Evolutionary conservation across 257 asterid species (phyloP).

Genomic region (Cynanchum wilfordii): DNA sequence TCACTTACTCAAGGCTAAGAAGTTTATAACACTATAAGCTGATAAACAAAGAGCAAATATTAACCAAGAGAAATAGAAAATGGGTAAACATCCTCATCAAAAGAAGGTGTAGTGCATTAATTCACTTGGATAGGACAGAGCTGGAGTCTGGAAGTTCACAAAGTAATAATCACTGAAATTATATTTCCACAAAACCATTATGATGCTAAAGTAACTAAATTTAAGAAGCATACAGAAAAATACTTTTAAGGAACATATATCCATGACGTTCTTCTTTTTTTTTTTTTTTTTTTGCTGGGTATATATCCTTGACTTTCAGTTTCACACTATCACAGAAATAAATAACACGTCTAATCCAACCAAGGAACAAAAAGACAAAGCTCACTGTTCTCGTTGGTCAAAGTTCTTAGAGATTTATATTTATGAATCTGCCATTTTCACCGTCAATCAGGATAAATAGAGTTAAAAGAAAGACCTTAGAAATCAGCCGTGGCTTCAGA

Average conservation of each 20-base stretch:
- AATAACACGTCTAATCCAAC: background rate
- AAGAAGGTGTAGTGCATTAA: background rate
- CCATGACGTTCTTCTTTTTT: no score
- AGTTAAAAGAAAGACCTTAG: conserved; percentile 48
- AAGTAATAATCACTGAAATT: background rate
- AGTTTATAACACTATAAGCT: background rate
- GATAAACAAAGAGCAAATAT: background rate
- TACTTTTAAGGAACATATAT: background rate
- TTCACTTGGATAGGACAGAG: background rate
- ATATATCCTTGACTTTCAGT: background rate
- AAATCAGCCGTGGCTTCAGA: conserved; percentile 65
- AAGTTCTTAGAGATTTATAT: background rate
- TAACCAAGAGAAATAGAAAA: background rate
- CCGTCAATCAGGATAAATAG: background rate
- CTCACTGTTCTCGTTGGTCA: background rate
- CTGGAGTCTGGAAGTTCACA: background rate
- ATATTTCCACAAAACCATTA: background rate
- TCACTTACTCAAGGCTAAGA: background rate
- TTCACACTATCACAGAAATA: background rate
- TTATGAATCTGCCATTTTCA: background rate
- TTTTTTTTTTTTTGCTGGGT: no score
- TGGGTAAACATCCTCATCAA: background rate
- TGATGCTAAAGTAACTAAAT: background rate
- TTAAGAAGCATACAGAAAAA: background rate
- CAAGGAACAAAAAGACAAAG: background rate